These are phyloP conservation scores for Dillenia suffruticosa DNA, from an alignment of 164 flowering plant species.

Conservation along the genomic window DNA sequence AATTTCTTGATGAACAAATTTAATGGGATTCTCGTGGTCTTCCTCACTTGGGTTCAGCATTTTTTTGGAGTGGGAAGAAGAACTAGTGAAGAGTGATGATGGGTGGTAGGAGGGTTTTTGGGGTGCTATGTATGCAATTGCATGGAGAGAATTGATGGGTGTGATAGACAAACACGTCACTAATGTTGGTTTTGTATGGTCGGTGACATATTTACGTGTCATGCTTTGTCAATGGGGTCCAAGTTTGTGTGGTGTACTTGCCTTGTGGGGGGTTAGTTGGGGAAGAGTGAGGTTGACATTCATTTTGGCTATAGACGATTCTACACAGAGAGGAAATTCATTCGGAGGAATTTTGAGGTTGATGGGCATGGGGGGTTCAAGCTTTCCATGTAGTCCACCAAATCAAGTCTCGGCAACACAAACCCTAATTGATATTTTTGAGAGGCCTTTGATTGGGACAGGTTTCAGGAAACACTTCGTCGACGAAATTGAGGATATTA, in stretches of 20 bases:
- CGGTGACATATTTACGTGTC: slow-evolving; percentile 25
- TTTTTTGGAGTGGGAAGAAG: neutral
- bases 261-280: neutral
- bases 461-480: no score
- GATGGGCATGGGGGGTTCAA: no score
- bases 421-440: no score
- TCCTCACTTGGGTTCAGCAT: neutral
- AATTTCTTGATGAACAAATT: neutral
- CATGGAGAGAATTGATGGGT: slow-evolving; percentile 15
- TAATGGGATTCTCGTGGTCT: neutral
- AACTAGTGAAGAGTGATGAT: neutral
- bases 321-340: no score
- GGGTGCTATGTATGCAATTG: slow-evolving; percentile 2
- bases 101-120: neutral
- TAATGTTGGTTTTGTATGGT: slow-evolving; percentile 22
- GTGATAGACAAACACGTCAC: slow-evolving; percentile 25
- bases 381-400: no score
- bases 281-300: slow-evolving; percentile 13
- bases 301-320: neutral
- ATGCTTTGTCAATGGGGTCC: slow-evolving; percentile 7
- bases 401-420: no score
- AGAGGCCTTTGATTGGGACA: no score
- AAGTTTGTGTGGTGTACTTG: slow-evolving; percentile 17
- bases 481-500: no score
- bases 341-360: no score